Conservation (phyloP, 176 grass and related monocot genomes). For the Oryza longistaminata region DNA sequence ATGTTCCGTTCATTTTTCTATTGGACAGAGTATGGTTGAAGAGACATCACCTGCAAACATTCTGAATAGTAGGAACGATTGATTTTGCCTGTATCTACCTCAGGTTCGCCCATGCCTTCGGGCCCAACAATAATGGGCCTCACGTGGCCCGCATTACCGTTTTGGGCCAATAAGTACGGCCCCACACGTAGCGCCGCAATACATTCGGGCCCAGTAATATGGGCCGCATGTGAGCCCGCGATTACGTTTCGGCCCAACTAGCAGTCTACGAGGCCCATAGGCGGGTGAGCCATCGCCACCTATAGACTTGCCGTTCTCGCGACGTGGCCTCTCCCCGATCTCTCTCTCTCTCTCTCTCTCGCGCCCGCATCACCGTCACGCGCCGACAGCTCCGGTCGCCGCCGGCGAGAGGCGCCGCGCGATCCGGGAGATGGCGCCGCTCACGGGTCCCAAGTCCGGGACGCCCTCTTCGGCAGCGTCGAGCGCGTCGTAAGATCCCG, state of each 20-base stretch:
- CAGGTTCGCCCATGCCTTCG: not conserved
- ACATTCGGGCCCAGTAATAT: too few species aligned
- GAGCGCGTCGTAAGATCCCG: constrained; percentile 79
- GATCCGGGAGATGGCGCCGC: constrained; percentile 60
- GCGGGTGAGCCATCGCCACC: too few species aligned
- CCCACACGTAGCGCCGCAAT: not conserved
- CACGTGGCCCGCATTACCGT: not conserved
- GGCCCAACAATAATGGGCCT: not conserved
- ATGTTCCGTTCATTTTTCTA: too few species aligned
- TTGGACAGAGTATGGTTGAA: too few species aligned
- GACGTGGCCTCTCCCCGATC: not conserved
- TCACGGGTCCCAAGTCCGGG: constrained; percentile 74
- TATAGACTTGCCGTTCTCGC: not conserved
- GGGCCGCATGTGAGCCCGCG: too few species aligned
- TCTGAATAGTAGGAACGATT: too few species aligned
- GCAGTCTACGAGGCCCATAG: too few species aligned
- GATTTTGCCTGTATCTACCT: too few species aligned
- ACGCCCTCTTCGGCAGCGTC: constrained; percentile 92
- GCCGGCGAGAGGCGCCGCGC: not conserved
- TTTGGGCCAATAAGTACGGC: not conserved
- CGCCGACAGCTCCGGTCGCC: not conserved
- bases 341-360: not conserved
- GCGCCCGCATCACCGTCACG: not conserved
- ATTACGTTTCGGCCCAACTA: too few species aligned
- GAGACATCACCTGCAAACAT: not conserved